These are phyloP conservation scores for Colletotrichum incanum DNA, from an alignment of 2,329 filamentous ascomycete genomes.

Conservation along the genomic window DNA sequence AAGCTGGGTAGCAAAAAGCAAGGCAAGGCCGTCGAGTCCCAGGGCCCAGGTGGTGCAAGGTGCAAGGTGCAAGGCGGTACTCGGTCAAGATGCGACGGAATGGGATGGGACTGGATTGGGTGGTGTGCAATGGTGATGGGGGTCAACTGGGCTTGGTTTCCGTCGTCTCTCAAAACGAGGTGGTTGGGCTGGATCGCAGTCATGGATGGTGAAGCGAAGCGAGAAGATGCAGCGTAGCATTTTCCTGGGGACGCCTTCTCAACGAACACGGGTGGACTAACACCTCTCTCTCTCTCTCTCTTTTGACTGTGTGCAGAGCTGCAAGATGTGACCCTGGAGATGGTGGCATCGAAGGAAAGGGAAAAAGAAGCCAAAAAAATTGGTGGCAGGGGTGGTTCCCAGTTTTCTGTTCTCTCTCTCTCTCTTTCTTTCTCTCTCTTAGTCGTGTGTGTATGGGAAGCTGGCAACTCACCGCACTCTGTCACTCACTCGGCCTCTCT, in stretches of 20 bases:
- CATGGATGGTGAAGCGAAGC: conserved; percentile 33
- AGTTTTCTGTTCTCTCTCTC: conserved; percentile 37
- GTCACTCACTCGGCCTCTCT: neutral
- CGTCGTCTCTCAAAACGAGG: conserved; percentile 16
- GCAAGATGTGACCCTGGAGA: conserved; percentile 21
- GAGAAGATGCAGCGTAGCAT: conserved; percentile 27
- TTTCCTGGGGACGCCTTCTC: neutral
- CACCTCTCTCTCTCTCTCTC: neutral
- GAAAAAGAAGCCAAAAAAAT: neutral
- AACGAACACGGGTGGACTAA: neutral
- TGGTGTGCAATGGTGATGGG: neutral
- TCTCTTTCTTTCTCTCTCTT: neutral
- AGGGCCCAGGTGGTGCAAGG: neutral
- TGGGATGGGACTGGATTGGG: conserved; percentile 4
- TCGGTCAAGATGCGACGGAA: conserved; percentile 1
- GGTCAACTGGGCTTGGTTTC: neutral
- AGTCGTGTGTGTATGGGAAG: no score
- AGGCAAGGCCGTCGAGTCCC: neutral
- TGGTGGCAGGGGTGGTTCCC: conserved; percentile 40
- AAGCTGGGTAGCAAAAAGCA: conserved; percentile 18
- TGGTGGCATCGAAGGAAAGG: neutral
- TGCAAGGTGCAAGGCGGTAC: conserved; percentile 7
- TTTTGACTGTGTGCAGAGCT: neutral
- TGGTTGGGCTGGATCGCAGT: conserved; percentile 38
- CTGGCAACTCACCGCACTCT: neutral